Evolutionary conservation across 73 alveolate genomes (phyloP).

Genomic region (Paramecium octaurelia): DNA sequence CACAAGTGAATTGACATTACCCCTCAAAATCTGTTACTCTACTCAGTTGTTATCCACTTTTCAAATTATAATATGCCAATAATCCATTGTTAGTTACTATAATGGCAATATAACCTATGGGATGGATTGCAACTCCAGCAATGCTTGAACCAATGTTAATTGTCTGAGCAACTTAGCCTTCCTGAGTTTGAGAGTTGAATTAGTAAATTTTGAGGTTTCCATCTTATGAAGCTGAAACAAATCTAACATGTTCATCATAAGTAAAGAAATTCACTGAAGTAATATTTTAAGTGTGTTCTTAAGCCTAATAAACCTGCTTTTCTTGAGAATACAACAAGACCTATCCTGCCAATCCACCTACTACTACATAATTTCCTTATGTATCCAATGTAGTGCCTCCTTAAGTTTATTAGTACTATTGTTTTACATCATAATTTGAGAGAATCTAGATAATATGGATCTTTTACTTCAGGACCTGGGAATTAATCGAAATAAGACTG

Average conservation of each 20-base stretch:
- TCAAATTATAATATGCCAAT: constrained; percentile 24
- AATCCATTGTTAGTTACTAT: constrained; percentile 23
- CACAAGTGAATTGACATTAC: background rate
- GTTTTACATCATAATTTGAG: constrained; percentile 34
- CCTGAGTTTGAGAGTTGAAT: background rate
- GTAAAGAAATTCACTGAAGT: constrained; percentile 4
- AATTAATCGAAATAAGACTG: constrained; percentile 24
- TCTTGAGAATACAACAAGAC: background rate
- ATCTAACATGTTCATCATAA: constrained; percentile 30
- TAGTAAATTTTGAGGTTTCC: constrained; percentile 1
- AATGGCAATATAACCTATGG: constrained; percentile 20
- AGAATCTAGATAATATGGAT: background rate
- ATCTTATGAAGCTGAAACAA: constrained; percentile 45
- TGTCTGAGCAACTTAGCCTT: background rate
- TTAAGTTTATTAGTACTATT: background rate
- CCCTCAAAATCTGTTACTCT: constrained; percentile 57
- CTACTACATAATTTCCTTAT: background rate
- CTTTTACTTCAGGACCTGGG: constrained; percentile 51
- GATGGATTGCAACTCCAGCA: constrained; percentile 49
- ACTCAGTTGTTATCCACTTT: background rate
- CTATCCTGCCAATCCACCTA: constrained; percentile 55
- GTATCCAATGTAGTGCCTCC: background rate
- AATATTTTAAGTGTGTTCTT: background rate
- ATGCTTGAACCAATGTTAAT: background rate
- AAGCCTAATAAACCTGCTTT: background rate